Evolutionary conservation across 495 filamentous ascomycete genomes (phyloP), one percentile per base, ranked within the genome.

Genomic region (Usnea hakonensis): DNA sequence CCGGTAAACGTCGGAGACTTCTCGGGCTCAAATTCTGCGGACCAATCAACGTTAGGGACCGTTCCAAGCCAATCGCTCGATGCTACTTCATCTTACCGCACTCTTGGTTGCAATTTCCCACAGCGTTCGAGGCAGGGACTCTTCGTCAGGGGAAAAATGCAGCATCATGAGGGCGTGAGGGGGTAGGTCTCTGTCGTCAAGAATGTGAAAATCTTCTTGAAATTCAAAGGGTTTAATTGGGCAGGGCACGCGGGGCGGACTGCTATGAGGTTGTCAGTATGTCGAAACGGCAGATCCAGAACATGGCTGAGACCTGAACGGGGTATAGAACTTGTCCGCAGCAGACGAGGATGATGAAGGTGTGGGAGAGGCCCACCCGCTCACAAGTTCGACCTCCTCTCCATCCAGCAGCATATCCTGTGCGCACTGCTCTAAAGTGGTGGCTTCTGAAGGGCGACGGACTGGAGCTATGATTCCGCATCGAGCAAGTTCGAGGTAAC

Each of bases 401-500:
- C 16, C 46, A 17, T 50, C 46, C 26, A 50, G 26, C 13, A 50
- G 26, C 26, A 50, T 16, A 2, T 5, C 46, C 17, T 50, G 26
- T 17, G 26, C 17, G 13, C 13, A 21, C 3, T 30, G 3, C 23
- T 16, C 13, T 11, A 28, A 5, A 6, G 23, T 30, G 16, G 46
- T 7, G 30, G 10, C 14, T 50, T 50, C 46, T 50, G 13, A 7
- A 16, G 23, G 21, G 3, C 54, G 21, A 19, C 23, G 32, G 13
- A 50, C 1, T 13, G 23, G 16, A 9, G 57, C 36, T n/a, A 80
- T 74, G 48, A 81, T 67, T 9, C 70, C 71, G 57, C 70, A 74
- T 19, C 72, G 72, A 43, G 76, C 75, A 36, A 85, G 69, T 58
- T 83, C 77, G 62, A 80, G 75, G 23, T 82, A 62, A 52, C 75